Evolutionary conservation across 495 filamentous ascomycete genomes (phyloP).

Genomic region (Penicillium arizonense): DNA sequence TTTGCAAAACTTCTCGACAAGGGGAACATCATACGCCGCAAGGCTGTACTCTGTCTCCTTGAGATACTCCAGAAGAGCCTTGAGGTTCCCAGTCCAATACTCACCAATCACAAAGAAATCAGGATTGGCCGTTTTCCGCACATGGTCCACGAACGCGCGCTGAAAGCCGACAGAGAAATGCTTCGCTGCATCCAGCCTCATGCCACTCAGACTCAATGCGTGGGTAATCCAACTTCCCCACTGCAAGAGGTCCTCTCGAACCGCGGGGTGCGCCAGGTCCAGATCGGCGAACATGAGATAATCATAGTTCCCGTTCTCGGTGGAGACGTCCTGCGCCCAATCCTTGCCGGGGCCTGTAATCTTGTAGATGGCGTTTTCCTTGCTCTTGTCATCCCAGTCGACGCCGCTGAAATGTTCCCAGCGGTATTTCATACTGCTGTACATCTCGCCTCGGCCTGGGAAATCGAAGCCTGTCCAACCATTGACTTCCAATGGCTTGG

Average conservation of each 20-base stretch:
- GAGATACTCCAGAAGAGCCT: slow-evolving; percentile 56
- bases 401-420: slow-evolving; percentile 71
- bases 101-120: slow-evolving; percentile 71
- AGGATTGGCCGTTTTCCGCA: slow-evolving; percentile 47
- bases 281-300: slow-evolving; percentile 69
- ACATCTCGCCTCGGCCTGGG: slow-evolving; percentile 53
- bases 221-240: slow-evolving; percentile 68
- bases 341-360: slow-evolving; percentile 61
- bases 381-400: slow-evolving; percentile 61
- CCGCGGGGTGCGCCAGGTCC: slow-evolving; percentile 65
- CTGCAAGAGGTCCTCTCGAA: slow-evolving; percentile 58
- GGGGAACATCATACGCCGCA: slow-evolving; percentile 64
- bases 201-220: slow-evolving; percentile 58
- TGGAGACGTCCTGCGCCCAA: slow-evolving; percentile 65
- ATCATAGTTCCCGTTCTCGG: slow-evolving; percentile 70
- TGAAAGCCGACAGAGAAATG: slow-evolving; percentile 69
- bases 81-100: slow-evolving; percentile 64
- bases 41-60: slow-evolving; percentile 57
- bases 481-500: slow-evolving; percentile 60
- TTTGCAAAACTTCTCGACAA: slow-evolving; percentile 62
- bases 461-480: slow-evolving; percentile 71
- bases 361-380: slow-evolving; percentile 64
- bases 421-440: slow-evolving; percentile 63
- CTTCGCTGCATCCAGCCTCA: slow-evolving; percentile 73
- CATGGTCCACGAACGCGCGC: slow-evolving; percentile 52